These are phyloP conservation scores for Xylaria nigripes DNA, from an alignment of 495 filamentous ascomycete genomes.

Conservation along the genomic window DNA sequence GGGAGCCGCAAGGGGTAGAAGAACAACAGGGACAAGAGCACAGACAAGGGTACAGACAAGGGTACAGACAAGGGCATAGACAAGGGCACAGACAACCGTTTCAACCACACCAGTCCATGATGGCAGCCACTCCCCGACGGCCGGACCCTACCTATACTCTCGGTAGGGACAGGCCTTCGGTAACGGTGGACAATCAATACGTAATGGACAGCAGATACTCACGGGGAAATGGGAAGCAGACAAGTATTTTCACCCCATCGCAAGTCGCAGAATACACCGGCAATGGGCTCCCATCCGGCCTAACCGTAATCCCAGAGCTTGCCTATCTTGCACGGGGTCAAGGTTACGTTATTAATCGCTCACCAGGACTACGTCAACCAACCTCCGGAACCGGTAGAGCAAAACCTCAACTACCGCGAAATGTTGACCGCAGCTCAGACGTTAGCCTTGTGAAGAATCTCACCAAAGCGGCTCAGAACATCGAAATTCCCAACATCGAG, in stretches of 20 bases:
- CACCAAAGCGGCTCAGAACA: conserved; percentile 5
- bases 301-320: background rate
- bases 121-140: background rate
- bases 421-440: background rate
- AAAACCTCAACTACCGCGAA: background rate
- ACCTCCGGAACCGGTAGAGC: background rate
- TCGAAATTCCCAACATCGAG: conserved; percentile 1
- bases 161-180: background rate
- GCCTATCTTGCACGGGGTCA: background rate
- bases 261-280: background rate
- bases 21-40: background rate
- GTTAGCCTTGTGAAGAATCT: conserved; percentile 12
- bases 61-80: background rate
- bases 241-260: background rate
- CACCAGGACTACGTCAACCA: conserved; percentile 6
- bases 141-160: background rate
- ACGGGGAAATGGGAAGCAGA: background rate
- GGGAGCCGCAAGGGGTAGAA: background rate
- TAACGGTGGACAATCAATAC: background rate
- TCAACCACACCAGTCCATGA: background rate
- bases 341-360: too few species aligned
- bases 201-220: background rate
- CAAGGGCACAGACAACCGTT: background rate
- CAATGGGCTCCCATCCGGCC: background rate
- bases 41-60: background rate